These are phyloP conservation scores for Solanum sejunctum DNA, from an alignment of 257 asterid genomes.

Conservation along the genomic window DNA sequence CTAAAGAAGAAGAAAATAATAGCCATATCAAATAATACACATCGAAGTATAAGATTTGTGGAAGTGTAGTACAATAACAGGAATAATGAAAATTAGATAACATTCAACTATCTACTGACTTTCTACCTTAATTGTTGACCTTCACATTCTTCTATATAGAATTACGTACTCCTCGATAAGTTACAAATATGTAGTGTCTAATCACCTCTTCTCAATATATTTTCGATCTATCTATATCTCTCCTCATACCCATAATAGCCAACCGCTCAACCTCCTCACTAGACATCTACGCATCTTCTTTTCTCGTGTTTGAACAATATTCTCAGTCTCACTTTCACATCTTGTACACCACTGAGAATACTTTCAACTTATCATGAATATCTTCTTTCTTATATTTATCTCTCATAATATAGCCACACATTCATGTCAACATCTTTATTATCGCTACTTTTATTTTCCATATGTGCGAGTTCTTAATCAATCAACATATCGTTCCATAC, in stretches of 20 bases:
- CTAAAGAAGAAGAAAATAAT: no score
- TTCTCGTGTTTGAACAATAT: not conserved
- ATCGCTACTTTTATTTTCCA: not conserved
- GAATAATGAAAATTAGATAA: not conserved
- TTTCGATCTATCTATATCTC: not conserved
- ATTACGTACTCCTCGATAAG: not conserved
- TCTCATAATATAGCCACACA: not conserved
- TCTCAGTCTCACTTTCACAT: not conserved
- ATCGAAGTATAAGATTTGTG: no score
- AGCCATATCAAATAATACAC: no score
- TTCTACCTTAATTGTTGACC: not conserved
- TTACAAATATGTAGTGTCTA: not conserved
- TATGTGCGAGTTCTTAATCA: not conserved
- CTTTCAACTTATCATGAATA: not conserved
- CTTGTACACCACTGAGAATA: not conserved
- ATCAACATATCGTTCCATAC: not conserved
- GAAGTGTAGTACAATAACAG: no score
- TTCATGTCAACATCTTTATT: not conserved
- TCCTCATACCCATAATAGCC: not conserved
- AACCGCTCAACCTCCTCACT: not conserved
- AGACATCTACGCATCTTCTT: not conserved
- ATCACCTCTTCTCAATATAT: not conserved
- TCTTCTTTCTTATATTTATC: rapidly evolving
- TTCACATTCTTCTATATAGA: rapidly evolving
- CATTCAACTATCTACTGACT: not conserved